Evolutionary conservation across 768 basidiomycete genomes (phyloP).

Genomic region (Mycena olivaceomarginata): DNA sequence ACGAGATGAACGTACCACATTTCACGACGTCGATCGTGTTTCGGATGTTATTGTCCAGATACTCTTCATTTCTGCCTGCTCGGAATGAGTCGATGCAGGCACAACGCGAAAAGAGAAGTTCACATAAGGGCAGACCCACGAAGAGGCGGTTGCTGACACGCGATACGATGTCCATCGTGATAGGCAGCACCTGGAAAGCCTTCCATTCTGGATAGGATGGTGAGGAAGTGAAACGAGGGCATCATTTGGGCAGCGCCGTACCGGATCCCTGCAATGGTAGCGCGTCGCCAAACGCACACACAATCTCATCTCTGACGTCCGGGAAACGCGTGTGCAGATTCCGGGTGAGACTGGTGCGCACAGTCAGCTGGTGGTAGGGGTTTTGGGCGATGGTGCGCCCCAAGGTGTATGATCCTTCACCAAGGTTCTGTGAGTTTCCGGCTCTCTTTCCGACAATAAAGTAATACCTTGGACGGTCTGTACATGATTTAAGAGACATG

Average conservation of each 20-base stretch:
- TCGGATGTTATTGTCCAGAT: conserved; percentile 35
- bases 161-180: conserved; percentile 42
- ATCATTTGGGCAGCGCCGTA: background rate
- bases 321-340: too few species aligned
- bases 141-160: conserved; percentile 52
- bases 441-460: too few species aligned
- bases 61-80: conserved; percentile 44
- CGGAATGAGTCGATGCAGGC: background rate
- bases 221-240: background rate
- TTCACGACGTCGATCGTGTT: conserved; percentile 30
- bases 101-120: background rate
- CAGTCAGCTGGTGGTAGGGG: conserved; percentile 24
- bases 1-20: background rate
- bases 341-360: conserved; percentile 28
- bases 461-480: background rate
- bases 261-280: background rate
- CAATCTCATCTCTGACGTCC: too few species aligned
- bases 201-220: conserved; percentile 45
- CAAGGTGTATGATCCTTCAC: background rate
- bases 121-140: conserved; percentile 52
- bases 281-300: conserved; percentile 32
- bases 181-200: background rate
- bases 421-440: too few species aligned
- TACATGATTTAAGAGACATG: background rate
- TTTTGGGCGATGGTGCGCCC: conserved; percentile 1